Percentiles rank a stretch among this genome's conserved stretches.
These are phyloP conservation scores for Xylaria sp. DNA, from an alignment of 2,329 filamentous ascomycete species.

Conservation along the genomic window DNA sequence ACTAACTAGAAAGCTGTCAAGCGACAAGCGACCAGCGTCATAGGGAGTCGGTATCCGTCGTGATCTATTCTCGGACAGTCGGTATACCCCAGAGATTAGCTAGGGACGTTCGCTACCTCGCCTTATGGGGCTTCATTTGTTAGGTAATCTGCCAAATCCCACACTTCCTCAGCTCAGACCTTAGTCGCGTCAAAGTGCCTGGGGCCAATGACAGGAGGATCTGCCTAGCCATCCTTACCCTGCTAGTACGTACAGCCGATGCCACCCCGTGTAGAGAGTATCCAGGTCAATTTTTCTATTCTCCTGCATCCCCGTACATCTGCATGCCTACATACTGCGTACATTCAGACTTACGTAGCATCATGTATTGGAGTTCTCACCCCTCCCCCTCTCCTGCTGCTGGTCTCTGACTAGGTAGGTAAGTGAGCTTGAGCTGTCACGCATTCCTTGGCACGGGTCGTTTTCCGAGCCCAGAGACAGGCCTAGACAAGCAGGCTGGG, in stretches of 20 bases:
- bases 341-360: too few species aligned
- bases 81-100: too few species aligned
- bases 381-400: too few species aligned
- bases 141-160: too few species aligned
- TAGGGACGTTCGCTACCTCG: too few species aligned
- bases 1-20: not conserved
- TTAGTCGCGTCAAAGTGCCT: slow-evolving; percentile 7
- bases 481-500: not conserved
- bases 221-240: not conserved
- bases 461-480: not conserved
- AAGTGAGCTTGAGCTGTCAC: not conserved
- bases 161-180: not conserved
- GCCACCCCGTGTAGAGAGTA: too few species aligned
- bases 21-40: not conserved
- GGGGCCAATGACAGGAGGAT: slow-evolving; percentile 12
- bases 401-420: too few species aligned
- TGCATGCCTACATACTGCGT: too few species aligned
- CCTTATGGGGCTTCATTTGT: too few species aligned
- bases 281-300: too few species aligned
- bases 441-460: not conserved
- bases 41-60: not conserved
- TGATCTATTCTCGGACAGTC: not conserved
- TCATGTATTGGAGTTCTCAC: too few species aligned
- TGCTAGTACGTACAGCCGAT: not conserved
- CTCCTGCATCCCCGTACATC: too few species aligned